Evolutionary conservation across 2,329 filamentous ascomycete species (phyloP).

Genomic region (Ascosphaera pollenicola): DNA sequence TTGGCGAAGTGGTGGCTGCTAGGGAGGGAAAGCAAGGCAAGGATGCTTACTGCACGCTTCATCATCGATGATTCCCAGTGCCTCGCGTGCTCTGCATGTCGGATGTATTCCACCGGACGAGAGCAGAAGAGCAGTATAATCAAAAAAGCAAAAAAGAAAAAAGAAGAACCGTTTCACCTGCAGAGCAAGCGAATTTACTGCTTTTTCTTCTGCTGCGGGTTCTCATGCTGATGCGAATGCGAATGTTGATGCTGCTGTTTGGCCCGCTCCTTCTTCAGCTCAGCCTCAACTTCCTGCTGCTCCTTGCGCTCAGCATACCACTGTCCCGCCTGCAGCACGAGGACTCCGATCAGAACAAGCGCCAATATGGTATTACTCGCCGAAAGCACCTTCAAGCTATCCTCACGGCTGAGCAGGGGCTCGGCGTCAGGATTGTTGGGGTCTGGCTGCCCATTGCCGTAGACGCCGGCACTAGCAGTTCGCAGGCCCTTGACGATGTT

Average conservation of each 20-base stretch:
- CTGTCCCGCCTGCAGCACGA: constrained; percentile 87
- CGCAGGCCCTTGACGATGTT: constrained; percentile 93
- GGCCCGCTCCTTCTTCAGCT: constrained; percentile 31
- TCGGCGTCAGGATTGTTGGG: constrained; percentile 33
- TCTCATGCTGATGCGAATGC: too few species aligned
- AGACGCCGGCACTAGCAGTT: constrained; percentile 54
- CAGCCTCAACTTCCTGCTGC: constrained; percentile 49
- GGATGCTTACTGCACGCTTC: too few species aligned
- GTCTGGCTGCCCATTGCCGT: too few species aligned
- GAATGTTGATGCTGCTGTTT: constrained; percentile 13
- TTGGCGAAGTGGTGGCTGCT: too few species aligned
- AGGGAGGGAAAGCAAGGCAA: too few species aligned
- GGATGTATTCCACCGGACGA: too few species aligned
- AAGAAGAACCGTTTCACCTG: not conserved
- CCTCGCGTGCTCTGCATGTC: too few species aligned
- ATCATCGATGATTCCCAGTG: too few species aligned
- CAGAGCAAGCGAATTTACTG: not conserved
- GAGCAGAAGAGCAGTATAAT: too few species aligned
- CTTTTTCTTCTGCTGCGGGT: too few species aligned
- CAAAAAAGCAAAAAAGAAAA: not conserved
- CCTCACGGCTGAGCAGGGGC: constrained; percentile 57
- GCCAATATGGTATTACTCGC: constrained; percentile 94
- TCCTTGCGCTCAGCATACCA: constrained; percentile 98
- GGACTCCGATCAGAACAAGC: constrained; percentile 70
- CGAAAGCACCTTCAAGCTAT: constrained; percentile 72